These are phyloP conservation scores for Cyberlindnera maritima DNA, from an alignment of 805 yeast species.

Conservation along the genomic window DNA sequence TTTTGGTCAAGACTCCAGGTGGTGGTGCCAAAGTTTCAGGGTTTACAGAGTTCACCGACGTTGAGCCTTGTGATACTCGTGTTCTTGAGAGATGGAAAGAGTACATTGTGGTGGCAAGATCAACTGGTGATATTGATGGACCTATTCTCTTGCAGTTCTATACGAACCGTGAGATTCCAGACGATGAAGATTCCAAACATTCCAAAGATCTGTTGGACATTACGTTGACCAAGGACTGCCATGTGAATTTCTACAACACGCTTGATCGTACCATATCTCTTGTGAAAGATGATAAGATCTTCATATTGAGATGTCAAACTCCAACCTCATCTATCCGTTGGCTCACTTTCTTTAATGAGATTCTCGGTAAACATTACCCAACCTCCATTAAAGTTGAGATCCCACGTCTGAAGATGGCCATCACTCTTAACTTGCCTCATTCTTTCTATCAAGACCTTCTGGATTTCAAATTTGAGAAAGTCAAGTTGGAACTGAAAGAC, in stretches of 20 bases:
- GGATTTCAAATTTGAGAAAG: not conserved
- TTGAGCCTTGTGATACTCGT: slow-evolving; percentile 50
- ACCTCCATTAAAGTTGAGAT: slow-evolving; percentile 43
- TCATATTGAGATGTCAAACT: slow-evolving; percentile 55
- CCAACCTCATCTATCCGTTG: slow-evolving; percentile 56
- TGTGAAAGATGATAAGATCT: slow-evolving; percentile 37
- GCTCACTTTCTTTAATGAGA: slow-evolving; percentile 54
- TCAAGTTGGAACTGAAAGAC: slow-evolving; percentile 3
- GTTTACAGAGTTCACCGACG: slow-evolving; percentile 42
- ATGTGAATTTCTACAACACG: slow-evolving; percentile 56
- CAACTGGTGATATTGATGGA: slow-evolving; percentile 46
- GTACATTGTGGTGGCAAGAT: slow-evolving; percentile 66
- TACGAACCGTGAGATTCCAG: slow-evolving; percentile 39
- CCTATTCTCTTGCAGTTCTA: slow-evolving; percentile 68
- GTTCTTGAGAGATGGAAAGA: slow-evolving; percentile 78
- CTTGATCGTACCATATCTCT: slow-evolving; percentile 70
- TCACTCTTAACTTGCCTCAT: slow-evolving; percentile 26
- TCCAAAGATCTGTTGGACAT: slow-evolving; percentile 30
- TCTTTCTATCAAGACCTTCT: slow-evolving; percentile 10
- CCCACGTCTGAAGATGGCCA: slow-evolving; percentile 35
- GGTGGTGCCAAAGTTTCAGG: slow-evolving; percentile 22
- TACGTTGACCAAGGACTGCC: slow-evolving; percentile 28
- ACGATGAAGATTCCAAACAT: slow-evolving; percentile 14
- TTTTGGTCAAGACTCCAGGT: slow-evolving; percentile 45
- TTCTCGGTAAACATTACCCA: slow-evolving; percentile 44